These are phyloP conservation scores for Theileria orientalis DNA, from an alignment of 169 alveolate genomes.

Conservation along the genomic window DNA sequence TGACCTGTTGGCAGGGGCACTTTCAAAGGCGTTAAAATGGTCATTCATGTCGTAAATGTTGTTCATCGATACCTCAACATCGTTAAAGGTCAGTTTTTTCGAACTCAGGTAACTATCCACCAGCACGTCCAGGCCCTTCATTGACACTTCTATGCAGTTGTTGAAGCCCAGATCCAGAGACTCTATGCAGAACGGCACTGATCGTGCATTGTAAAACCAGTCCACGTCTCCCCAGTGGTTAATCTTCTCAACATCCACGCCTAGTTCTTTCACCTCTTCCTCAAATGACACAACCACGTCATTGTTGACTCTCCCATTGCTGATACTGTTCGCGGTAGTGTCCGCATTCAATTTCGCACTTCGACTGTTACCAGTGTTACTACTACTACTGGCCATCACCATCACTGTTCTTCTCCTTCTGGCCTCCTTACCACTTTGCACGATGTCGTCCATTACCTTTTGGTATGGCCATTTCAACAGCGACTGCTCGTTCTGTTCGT, in stretches of 20 bases:
- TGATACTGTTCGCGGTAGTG: background rate
- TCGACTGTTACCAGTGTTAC: too few relatives aligned
- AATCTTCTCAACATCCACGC: background rate
- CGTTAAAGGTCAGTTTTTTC: background rate
- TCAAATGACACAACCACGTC: background rate
- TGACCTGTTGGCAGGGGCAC: too few relatives aligned
- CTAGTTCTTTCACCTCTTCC: background rate
- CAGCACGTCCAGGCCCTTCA: background rate
- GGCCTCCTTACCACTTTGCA: too few relatives aligned
- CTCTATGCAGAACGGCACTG: background rate
- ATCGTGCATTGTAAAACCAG: background rate
- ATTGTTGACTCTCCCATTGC: background rate
- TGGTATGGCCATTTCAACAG: background rate
- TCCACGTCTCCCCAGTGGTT: background rate
- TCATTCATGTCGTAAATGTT: too few relatives aligned
- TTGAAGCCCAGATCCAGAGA: background rate
- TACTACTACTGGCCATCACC: too few relatives aligned
- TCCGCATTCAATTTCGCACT: too few relatives aligned
- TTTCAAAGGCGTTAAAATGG: too few relatives aligned
- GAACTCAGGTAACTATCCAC: background rate
- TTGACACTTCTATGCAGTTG: background rate
- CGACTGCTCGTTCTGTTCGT: background rate
- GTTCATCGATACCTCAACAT: too few relatives aligned
- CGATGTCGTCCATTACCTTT: background rate
- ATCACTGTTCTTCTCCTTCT: too few relatives aligned